Percentiles rank a stretch among this genome's conserved stretches.
These are phyloP conservation scores for Aspergillus sclerotialis DNA, from an alignment of 2,329 filamentous ascomycete species.

Conservation along the genomic window DNA sequence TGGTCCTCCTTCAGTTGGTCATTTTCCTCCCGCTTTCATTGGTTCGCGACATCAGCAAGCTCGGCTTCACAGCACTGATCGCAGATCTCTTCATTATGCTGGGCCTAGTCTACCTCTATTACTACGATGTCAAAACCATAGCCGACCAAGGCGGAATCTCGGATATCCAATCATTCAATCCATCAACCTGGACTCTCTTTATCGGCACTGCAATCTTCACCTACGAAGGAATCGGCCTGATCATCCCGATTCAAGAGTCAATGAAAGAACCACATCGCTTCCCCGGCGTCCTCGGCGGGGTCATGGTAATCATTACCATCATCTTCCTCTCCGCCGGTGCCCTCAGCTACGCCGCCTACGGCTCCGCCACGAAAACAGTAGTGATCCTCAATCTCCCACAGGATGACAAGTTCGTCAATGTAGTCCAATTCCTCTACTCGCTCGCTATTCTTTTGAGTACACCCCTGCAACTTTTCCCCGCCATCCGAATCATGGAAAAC, in stretches of 20 bases:
- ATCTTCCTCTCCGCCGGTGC: slow-evolving; percentile 89
- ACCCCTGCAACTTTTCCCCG: slow-evolving; percentile 92
- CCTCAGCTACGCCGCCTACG: slow-evolving; percentile 91
- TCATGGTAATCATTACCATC: slow-evolving; percentile 93
- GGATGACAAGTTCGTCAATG: slow-evolving; percentile 90
- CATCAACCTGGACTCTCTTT: slow-evolving; percentile 89
- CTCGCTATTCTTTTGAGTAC: slow-evolving; percentile 93
- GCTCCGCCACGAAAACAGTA: slow-evolving; percentile 90
- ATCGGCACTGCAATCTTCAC: slow-evolving; percentile 99
- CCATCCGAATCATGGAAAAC: slow-evolving; percentile 93
- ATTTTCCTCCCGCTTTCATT: slow-evolving; percentile 92
- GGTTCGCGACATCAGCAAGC: slow-evolving; percentile 93
- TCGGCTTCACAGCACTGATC: slow-evolving; percentile 87
- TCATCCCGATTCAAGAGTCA: slow-evolving; percentile 96
- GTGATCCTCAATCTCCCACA: slow-evolving; percentile 94
- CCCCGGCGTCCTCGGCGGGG: slow-evolving; percentile 73
- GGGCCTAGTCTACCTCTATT: slow-evolving; percentile 88
- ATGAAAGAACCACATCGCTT: slow-evolving; percentile 92
- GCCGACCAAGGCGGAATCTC: slow-evolving; percentile 64
- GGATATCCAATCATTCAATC: slow-evolving; percentile 87
- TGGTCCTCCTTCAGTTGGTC: slow-evolving; percentile 91
- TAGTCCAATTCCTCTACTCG: slow-evolving; percentile 95
- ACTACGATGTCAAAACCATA: slow-evolving; percentile 86
- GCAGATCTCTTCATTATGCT: slow-evolving; percentile 92
- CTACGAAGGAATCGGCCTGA: slow-evolving; percentile 93